phyloP scores from a whole-genome alignment of 2,329 filamentous ascomycete species.

The Hysterium pulicare region DNA sequence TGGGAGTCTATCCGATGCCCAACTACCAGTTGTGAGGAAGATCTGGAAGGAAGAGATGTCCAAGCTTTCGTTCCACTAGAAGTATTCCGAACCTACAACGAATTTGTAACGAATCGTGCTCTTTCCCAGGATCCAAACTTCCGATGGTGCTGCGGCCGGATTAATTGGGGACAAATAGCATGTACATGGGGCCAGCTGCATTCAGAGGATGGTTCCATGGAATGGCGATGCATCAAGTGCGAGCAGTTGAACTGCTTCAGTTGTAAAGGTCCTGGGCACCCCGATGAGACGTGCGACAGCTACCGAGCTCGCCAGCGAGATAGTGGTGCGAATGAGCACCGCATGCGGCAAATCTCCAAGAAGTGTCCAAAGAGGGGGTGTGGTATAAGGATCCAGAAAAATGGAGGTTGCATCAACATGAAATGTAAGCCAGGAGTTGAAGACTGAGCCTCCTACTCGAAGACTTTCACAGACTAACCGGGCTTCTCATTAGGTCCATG shows the following conservation, averaged over 20 bases:
- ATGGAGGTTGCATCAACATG: conserved; percentile 2
- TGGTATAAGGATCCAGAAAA: neutral
- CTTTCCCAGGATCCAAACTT: conserved; percentile 1
- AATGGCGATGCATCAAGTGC: conserved; percentile 1
- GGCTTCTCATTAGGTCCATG: neutral
- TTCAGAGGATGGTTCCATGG: neutral
- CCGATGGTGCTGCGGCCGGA: conserved; percentile 1
- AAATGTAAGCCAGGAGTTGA: conserved; percentile 2
- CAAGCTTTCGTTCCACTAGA: neutral
- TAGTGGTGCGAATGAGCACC: neutral
- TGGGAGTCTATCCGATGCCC: conserved; percentile 2
- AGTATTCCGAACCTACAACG: neutral
- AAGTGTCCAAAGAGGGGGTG: conserved; percentile 1
- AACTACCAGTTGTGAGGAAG: neutral
- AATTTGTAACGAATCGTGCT: neutral
- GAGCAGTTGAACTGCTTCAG: neutral
- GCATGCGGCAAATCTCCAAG: neutral
- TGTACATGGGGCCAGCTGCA: conserved; percentile 1
- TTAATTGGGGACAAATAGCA: neutral
- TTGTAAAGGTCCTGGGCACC: conserved; percentile 1
- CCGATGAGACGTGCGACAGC: neutral
- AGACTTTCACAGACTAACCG: too few relatives aligned
- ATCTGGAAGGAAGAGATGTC: conserved; percentile 1
- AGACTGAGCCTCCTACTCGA: too few relatives aligned
- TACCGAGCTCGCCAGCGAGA: neutral